These are phyloP conservation scores for Magnolia officinalis DNA, from an alignment of 164 flowering plant species.

Conservation along the genomic window DNA sequence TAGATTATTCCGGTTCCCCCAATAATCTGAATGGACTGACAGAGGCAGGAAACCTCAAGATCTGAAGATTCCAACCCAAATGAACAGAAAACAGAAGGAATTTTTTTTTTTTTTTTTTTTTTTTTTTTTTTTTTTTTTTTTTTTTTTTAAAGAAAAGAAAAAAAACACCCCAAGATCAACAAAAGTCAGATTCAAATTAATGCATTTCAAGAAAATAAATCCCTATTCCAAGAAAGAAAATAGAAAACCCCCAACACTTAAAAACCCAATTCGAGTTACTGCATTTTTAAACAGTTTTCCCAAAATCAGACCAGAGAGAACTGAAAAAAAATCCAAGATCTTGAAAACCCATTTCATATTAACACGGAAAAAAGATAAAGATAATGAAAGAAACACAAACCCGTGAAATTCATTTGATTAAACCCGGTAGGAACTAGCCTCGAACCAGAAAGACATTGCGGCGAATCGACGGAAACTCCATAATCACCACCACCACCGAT, in stretches of 20 bases:
- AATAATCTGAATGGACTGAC: background rate
- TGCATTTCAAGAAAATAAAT: background rate
- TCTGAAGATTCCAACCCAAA: background rate
- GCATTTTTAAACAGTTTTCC: background rate
- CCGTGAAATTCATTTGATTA: constrained; percentile 30
- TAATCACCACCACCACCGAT: constrained; percentile 21
- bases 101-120: no score
- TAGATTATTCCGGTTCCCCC: background rate
- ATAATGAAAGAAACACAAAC: constrained; percentile 25
- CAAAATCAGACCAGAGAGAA: background rate
- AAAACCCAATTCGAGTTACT: background rate
- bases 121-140: no score
- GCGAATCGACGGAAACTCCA: constrained; percentile 35
- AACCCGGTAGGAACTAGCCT: constrained; percentile 54
- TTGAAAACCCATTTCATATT: background rate
- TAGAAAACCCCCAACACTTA: background rate
- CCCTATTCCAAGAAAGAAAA: background rate
- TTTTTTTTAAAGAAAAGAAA: no score
- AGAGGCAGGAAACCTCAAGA: background rate
- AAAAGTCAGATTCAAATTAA: background rate
- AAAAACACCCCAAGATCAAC: background rate
- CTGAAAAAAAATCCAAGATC: constrained; percentile 5
- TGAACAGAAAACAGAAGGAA: no score
- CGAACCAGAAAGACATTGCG: constrained; percentile 59
- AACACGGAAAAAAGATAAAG: background rate